phyloP scores from a whole-genome alignment of 1,284 basidiomycete species.

The Fomitiporia mediterranea region DNA sequence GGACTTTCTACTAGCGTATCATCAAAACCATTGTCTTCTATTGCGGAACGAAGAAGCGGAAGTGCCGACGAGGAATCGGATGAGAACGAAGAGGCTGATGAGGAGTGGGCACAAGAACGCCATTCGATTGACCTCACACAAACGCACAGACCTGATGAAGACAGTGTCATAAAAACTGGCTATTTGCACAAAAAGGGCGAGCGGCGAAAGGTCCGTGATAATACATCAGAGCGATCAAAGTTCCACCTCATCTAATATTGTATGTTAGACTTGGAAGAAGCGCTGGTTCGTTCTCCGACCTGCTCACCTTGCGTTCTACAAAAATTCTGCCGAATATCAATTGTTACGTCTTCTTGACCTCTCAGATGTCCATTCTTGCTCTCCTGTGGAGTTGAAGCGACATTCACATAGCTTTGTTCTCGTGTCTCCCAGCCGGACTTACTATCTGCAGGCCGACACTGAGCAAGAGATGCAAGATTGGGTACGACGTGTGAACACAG shows the following conservation, averaged over 20 bases:
- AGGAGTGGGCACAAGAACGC: slow-evolving; percentile 54
- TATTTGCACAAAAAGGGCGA: slow-evolving; percentile 97
- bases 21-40: slow-evolving; percentile 59
- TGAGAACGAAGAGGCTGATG: slow-evolving; percentile 63
- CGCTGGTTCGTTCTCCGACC: slow-evolving; percentile 96
- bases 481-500: slow-evolving; percentile 80
- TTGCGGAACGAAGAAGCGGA: slow-evolving; percentile 64
- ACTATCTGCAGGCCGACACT: slow-evolving; percentile 82
- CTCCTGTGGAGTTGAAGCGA: slow-evolving; percentile 84
- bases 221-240: neutral
- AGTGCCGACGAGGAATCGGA: slow-evolving; percentile 74
- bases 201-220: slow-evolving; percentile 82
- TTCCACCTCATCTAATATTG: slow-evolving; percentile 10
- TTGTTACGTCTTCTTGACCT: slow-evolving; percentile 88
- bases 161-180: slow-evolving; percentile 83
- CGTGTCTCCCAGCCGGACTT: slow-evolving; percentile 89
- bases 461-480: slow-evolving; percentile 75
- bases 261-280: slow-evolving; percentile 90
- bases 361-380: slow-evolving; percentile 86
- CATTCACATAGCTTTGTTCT: slow-evolving; percentile 90
- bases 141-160: slow-evolving; percentile 47
- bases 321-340: slow-evolving; percentile 90
- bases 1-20: slow-evolving; percentile 18
- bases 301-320: slow-evolving; percentile 94
- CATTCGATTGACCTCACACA: slow-evolving; percentile 27